Evolutionary conservation across 2,329 filamentous ascomycete genomes (phyloP), one percentile per base, ranked within the genome.

Genomic region (Ophiosphaerella korrae): DNA sequence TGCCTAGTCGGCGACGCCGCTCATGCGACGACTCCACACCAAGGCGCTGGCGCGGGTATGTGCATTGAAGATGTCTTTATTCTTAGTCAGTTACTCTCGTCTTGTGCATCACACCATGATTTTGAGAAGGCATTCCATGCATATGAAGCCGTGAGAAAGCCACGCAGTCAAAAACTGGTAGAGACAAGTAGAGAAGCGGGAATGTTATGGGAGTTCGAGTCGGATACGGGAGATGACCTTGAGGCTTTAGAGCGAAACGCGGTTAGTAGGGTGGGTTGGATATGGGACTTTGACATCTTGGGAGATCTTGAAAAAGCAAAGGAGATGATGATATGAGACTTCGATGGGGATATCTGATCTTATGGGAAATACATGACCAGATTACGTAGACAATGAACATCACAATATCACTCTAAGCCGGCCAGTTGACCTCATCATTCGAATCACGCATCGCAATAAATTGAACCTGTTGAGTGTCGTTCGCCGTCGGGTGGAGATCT

Each of bases 51-150:
- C 1, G 82, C 82, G 0, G 80, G 81, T 0, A 78, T 81, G 60
- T 80, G 80, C 6, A 74, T 84, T 42, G 82, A 85, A 62, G 82
- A 84, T 48, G 78, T 74, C 1, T 74, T 81, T 23, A 64, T 78
- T 0, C 71, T 83, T 33, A 70, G 73, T 7, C 63, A 67, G 7
- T 46, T 80, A 3, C 52, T 81, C 13, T 64, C 58, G 1, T 52
- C 55, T 33, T 62, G 56, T 6, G 39, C 44, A 2, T 43, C 42
- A 0, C 55, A 40, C 3, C 6, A 45, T 9, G 54, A 57, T 6
- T 16, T 78, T 1, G 54, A 60, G 26, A 64, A 51, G 16, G 74
- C 71, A 0, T 77, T 78, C 38, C 32, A 55, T 7, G 73, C 68
- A 1, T 79, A 74, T 45, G 75, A 78, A 53, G 40, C 52, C 2